Evolutionary conservation across 495 filamentous ascomycete species (phyloP).

Genomic region (Penicillium malachiteum): DNA sequence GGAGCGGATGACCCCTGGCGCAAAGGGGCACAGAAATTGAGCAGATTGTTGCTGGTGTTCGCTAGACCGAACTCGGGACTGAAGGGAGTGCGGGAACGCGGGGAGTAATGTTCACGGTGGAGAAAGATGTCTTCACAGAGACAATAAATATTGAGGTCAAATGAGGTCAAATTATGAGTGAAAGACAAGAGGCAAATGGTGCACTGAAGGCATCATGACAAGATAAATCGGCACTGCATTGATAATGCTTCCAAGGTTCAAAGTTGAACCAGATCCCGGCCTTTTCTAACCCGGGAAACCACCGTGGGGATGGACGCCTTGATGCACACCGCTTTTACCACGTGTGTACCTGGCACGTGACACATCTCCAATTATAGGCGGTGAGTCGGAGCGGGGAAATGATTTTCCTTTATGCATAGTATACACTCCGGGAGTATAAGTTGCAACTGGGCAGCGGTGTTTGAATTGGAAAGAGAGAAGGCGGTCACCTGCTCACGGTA

Average conservation of each 20-base stretch:
- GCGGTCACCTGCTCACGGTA: no score
- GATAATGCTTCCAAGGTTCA: conserved; percentile 5
- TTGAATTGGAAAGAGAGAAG: no score
- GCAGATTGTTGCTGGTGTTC: neutral
- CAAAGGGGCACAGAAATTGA: neutral
- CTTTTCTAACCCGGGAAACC: neutral
- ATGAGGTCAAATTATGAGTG: conserved; percentile 10
- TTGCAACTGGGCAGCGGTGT: no score
- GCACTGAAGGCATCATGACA: conserved; percentile 17
- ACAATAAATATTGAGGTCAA: neutral
- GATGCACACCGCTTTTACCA: neutral
- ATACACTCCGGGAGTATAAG: no score
- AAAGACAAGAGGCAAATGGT: conserved; percentile 2
- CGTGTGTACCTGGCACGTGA: neutral
- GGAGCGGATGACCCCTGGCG: neutral
- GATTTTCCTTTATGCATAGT: no score
- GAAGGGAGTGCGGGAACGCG: neutral
- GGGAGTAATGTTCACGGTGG: conserved; percentile 6
- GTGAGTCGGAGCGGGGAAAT: no score
- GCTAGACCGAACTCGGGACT: neutral
- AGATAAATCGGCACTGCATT: conserved; percentile 10
- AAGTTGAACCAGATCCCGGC: neutral
- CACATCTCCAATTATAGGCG: neutral
- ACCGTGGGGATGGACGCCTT: neutral
- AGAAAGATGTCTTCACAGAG: conserved; percentile 9